Evolutionary conservation across 345 rosid genomes (phyloP).

Genomic region (Anacardium occidentale): DNA sequence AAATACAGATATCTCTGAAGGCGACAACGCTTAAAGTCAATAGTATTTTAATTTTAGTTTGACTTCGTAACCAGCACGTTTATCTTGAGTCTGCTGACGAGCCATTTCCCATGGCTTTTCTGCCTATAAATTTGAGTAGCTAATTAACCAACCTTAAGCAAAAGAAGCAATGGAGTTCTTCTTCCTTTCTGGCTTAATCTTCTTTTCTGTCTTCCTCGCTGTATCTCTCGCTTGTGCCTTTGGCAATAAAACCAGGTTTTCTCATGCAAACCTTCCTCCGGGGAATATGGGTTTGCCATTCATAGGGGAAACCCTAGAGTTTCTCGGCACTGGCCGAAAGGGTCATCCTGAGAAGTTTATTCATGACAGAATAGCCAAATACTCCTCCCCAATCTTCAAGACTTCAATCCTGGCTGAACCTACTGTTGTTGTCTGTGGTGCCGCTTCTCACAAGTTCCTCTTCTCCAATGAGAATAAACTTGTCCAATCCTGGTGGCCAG

Average conservation of each 20-base stretch:
- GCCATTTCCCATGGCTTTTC: too few species aligned
- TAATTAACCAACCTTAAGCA: too few species aligned
- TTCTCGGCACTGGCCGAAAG: constrained; percentile 31
- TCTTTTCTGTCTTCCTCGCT: constrained; percentile 5
- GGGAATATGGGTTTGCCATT: constrained; percentile 34
- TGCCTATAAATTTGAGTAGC: too few species aligned
- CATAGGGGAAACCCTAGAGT: constrained; percentile 41
- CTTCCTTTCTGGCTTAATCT: constrained; percentile 16
- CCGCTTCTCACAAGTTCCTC: constrained; percentile 38
- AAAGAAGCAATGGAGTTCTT: background rate
- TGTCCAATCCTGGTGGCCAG: constrained; percentile 46
- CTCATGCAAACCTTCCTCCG: constrained; percentile 34
- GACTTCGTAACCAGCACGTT: too few species aligned
- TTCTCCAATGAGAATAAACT: constrained; percentile 45
- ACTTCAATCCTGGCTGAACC: constrained; percentile 33
- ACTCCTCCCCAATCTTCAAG: constrained; percentile 35
- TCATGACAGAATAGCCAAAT: constrained; percentile 28
- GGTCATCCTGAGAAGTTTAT: constrained; percentile 43
- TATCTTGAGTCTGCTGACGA: too few species aligned
- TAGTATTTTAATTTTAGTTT: too few species aligned
- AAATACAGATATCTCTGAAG: too few species aligned
- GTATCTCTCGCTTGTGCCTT: constrained; percentile 2
- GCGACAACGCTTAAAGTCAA: too few species aligned
- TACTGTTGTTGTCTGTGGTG: constrained; percentile 34
- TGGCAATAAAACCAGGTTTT: constrained; percentile 22